phyloP scores from a whole-genome alignment of 2,329 filamentous ascomycete species.

The Aspergillus ustus region DNA sequence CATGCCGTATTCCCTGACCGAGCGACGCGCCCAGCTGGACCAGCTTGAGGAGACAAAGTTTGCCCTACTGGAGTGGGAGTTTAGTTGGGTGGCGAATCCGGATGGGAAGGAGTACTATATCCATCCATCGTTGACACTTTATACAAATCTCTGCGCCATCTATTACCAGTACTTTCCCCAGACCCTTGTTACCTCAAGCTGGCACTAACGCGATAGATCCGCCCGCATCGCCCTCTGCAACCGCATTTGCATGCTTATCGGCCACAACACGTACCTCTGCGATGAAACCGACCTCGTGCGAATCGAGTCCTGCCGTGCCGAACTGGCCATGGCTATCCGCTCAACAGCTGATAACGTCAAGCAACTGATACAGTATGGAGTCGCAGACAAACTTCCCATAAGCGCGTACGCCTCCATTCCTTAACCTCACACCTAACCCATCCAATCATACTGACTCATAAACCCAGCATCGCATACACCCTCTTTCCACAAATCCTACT shows the following conservation, averaged over 20 bases:
- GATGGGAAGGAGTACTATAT: conserved; percentile 20
- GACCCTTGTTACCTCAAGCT: no score
- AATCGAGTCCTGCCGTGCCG: conserved; percentile 18
- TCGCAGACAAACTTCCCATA: conserved; percentile 22
- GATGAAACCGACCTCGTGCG: conserved; percentile 12
- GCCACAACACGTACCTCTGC: conserved; percentile 1
- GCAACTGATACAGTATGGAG: conserved; percentile 18
- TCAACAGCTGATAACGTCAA: conserved; percentile 22
- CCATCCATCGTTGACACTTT: conserved; percentile 19
- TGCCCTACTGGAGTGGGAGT: conserved; percentile 18
- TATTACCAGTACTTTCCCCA: conserved; percentile 20
- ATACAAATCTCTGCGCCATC: conserved; percentile 18
- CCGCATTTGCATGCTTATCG: conserved; percentile 18
- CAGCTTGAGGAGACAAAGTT: conserved; percentile 19
- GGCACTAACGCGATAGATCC: conserved; percentile 8
- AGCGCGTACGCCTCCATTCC: conserved; percentile 17
- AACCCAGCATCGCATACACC: conserved; percentile 16
- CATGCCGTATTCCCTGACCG: conserved; percentile 7
- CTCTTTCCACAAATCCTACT: conserved; percentile 22
- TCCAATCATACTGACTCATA: background rate
- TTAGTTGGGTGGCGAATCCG: conserved; percentile 19
- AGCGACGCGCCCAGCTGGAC: conserved; percentile 5
- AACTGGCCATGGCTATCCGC: conserved; percentile 14
- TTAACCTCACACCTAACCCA: background rate
- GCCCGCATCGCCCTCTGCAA: conserved; percentile 23